Evolutionary conservation across 2,329 filamentous ascomycete species (phyloP).

Genomic region (Diaporthe sp.): DNA sequence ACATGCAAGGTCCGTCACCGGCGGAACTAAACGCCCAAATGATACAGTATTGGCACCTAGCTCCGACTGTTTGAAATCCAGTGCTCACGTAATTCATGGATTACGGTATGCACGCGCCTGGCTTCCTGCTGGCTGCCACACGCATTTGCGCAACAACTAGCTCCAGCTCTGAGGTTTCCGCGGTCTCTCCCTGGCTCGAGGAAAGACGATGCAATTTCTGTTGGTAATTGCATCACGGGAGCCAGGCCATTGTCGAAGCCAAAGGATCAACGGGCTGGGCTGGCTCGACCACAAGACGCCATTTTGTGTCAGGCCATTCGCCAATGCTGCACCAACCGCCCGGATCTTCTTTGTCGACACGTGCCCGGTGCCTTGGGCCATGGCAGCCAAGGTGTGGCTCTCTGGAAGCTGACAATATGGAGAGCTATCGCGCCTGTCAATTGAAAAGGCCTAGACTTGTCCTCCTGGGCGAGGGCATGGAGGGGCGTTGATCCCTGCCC

Average conservation of each 20-base stretch:
- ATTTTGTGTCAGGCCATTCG: background rate
- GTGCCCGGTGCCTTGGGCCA: conserved; percentile 7
- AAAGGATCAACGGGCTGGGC: conserved; percentile 1
- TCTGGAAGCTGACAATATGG: background rate
- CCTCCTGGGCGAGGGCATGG: background rate
- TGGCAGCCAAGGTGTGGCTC: conserved; percentile 8
- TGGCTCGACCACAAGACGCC: conserved; percentile 13
- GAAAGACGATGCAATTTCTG: background rate
- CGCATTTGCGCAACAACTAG: conserved; percentile 24
- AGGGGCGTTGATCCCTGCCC: conserved; percentile 21
- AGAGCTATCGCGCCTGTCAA: conserved; percentile 7
- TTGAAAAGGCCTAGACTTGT: conserved; percentile 26
- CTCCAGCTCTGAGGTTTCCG: background rate
- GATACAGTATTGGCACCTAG: background rate
- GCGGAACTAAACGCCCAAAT: conserved; percentile 13
- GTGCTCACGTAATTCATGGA: conserved; percentile 25
- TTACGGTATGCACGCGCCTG: background rate
- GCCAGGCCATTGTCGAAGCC: background rate
- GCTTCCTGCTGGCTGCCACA: background rate
- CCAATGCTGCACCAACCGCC: conserved; percentile 13
- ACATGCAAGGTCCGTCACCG: conserved; percentile 24
- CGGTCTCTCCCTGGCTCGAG: background rate
- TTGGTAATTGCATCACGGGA: conserved; percentile 21
- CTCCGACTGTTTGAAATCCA: conserved; percentile 24
- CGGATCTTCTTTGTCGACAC: conserved; percentile 6